Percentiles rank a stretch among this genome's conserved stretches.
Conservation (phyloP, 78 protist species). For the Trichosphaerium sp. region DNA sequence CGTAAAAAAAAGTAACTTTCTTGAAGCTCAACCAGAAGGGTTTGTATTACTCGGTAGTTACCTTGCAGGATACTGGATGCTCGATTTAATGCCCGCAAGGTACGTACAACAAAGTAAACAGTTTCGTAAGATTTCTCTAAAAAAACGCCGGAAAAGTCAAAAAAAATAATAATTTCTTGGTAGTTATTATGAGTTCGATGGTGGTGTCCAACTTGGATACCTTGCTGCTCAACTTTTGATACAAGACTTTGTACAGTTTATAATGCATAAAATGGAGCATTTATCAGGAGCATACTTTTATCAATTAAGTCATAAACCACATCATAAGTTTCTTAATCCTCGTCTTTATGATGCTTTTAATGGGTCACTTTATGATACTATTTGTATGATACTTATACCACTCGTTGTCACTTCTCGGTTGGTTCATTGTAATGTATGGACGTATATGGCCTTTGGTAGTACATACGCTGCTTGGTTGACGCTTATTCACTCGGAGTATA, state of each 20-base stretch:
- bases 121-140: neutral
- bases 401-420: neutral
- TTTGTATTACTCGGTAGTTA: neutral
- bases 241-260: neutral
- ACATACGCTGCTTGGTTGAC: constrained; percentile 1
- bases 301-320: neutral
- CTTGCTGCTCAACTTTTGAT: neutral
- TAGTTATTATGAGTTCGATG: neutral
- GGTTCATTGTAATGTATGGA: constrained; percentile 11
- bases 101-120: neutral
- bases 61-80: neutral
- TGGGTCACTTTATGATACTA: constrained; percentile 21
- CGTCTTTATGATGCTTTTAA: constrained; percentile 18
- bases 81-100: neutral
- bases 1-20: no score
- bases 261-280: neutral
- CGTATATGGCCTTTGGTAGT: constrained; percentile 18
- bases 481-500: constrained; percentile 12
- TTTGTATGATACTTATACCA: constrained; percentile 20
- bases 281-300: constrained; percentile 5
- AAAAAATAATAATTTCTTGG: no score
- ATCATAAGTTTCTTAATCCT: constrained; percentile 13
- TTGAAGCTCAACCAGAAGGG: neutral
- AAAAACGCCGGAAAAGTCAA: no score
- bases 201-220: neutral